These are phyloP conservation scores for Moricandia moricandioides DNA, from an alignment of 345 rosid species.

Conservation along the genomic window DNA sequence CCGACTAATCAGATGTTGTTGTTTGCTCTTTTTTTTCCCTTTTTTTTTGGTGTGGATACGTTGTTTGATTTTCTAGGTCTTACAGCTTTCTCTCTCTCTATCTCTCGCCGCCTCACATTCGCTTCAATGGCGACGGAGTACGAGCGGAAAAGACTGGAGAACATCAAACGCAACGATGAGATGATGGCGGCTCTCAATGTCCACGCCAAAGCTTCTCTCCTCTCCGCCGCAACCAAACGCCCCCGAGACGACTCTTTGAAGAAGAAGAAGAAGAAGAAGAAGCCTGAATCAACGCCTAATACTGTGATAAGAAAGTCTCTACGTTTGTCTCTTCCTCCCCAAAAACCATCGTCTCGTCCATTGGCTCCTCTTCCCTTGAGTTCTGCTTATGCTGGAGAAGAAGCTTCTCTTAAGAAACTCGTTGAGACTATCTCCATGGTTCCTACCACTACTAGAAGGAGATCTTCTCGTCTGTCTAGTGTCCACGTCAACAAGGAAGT, in stretches of 20 bases:
- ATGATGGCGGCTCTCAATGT: constrained; percentile 71
- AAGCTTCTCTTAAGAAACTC: no score
- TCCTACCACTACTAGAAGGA: no score
- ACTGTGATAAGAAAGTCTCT: constrained; percentile 58
- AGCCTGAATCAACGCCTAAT: constrained; percentile 40
- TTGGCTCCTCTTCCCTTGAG: constrained; percentile 45
- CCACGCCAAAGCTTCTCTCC: constrained; percentile 53
- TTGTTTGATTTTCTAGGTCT: no score
- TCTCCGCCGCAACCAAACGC: not conserved
- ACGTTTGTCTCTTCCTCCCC: constrained; percentile 49
- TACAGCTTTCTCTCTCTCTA: no score
- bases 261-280: constrained; percentile 40
- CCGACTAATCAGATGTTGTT: no score
- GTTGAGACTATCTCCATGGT: no score
- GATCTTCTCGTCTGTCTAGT: no score
- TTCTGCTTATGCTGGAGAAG: constrained; percentile 2
- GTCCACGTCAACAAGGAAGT: no score
- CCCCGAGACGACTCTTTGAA: constrained; percentile 33
- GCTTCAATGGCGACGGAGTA: constrained; percentile 70
- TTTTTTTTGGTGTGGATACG: no score
- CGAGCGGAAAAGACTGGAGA: constrained; percentile 70
- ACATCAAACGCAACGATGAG: constrained; percentile 69
- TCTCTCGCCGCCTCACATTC: no score
- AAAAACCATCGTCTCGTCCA: not conserved
- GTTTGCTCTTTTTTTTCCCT: no score